Evolutionary conservation across 345 rosid species (phyloP).

Genomic region (Turritis glabra): DNA sequence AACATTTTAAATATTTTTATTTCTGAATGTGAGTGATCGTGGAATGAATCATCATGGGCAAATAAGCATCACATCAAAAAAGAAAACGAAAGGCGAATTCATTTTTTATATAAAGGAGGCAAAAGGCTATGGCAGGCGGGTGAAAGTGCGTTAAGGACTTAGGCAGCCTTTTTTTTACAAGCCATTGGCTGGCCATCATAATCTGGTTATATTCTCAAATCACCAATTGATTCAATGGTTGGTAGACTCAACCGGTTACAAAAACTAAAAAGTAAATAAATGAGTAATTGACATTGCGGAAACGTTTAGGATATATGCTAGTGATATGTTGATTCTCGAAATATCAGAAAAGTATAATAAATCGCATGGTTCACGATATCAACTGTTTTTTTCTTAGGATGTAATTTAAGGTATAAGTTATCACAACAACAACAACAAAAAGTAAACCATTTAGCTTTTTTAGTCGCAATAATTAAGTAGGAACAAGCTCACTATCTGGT

Average conservation of each 20-base stretch:
- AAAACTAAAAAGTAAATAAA: neutral
- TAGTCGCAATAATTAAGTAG: conserved; percentile 21
- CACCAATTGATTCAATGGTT: neutral
- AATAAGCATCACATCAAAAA: conserved; percentile 29
- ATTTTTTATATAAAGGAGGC: neutral
- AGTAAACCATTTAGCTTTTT: neutral
- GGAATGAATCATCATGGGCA: conserved; percentile 11
- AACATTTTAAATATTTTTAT: neutral
- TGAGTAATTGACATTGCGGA: neutral
- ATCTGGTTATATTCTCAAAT: conserved; percentile 12
- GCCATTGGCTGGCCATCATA: conserved; percentile 5
- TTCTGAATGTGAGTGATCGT: neutral
- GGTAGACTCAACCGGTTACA: neutral
- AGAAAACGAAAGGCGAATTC: neutral
- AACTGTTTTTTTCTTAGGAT: neutral
- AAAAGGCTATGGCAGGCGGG: conserved; percentile 25
- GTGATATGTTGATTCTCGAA: neutral
- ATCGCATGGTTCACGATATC: too few relatives aligned
- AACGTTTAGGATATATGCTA: neutral
- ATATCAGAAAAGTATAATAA: too few relatives aligned
- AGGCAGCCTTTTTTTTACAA: conserved; percentile 11
- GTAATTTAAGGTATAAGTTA: neutral
- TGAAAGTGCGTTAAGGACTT: conserved; percentile 8
- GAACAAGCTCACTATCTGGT: conserved; percentile 21
- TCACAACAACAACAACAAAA: neutral